A percentile compares a stretch with the other conserved stretches of the same genome.
phyloP scores from a whole-genome alignment of 2,329 filamentous ascomycete genomes.

The Monascus ruber region DNA sequence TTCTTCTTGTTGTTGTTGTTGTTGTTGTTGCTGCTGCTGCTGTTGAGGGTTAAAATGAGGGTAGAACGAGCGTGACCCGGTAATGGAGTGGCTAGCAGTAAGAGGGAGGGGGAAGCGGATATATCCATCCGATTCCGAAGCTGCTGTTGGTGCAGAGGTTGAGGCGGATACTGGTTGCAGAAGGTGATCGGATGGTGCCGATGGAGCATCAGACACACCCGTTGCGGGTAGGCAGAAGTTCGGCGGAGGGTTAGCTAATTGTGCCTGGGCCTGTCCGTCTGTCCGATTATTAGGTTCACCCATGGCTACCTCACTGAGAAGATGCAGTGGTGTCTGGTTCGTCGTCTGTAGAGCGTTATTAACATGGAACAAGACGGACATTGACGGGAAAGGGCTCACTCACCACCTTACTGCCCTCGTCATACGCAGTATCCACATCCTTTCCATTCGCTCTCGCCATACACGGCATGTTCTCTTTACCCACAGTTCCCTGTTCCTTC shows the following conservation, averaged over 20 bases:
- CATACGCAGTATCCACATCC: background rate
- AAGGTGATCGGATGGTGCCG: background rate
- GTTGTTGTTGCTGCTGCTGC: conserved; percentile 1
- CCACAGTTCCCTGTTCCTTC: conserved; percentile 25
- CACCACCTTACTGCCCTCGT: background rate
- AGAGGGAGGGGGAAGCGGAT: too few relatives aligned
- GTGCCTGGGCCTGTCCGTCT: too few relatives aligned
- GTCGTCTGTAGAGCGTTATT: conserved; percentile 6
- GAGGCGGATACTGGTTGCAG: background rate
- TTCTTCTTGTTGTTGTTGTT: conserved; percentile 1
- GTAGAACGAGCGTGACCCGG: background rate
- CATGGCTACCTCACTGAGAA: conserved; percentile 32
- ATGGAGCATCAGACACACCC: background rate
- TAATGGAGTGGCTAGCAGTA: too few relatives aligned
- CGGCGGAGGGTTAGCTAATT: too few relatives aligned
- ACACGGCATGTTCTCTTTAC: conserved; percentile 14
- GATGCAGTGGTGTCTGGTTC: conserved; percentile 23
- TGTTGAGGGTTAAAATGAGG: background rate
- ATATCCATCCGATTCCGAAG: too few relatives aligned
- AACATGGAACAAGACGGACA: background rate
- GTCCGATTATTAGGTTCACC: conserved; percentile 9
- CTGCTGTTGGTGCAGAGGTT: conserved; percentile 1
- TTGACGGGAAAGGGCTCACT: background rate
- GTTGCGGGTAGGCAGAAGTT: background rate
- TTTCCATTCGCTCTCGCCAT: background rate